These are phyloP conservation scores for Fusarium pininemorale DNA, from an alignment of 2,329 filamentous ascomycete genomes.

Conservation along the genomic window DNA sequence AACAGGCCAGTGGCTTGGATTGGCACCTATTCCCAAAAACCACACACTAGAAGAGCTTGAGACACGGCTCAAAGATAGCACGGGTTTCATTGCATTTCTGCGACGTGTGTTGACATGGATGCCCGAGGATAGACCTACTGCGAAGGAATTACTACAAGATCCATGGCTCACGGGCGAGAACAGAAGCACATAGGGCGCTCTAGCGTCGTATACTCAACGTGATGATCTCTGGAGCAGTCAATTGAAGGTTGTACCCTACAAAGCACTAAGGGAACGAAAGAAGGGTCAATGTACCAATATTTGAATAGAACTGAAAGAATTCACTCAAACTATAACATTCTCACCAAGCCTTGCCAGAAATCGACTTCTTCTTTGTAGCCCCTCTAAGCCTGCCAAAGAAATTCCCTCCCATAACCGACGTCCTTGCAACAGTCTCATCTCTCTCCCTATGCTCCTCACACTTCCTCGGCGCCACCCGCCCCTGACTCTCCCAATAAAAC, in stretches of 20 bases:
- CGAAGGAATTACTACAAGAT: constrained; percentile 37
- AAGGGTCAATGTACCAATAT: background rate
- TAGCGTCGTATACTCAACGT: accelerated
- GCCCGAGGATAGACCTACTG: constrained; percentile 34
- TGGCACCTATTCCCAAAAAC: constrained; percentile 33
- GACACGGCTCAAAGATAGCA: constrained; percentile 24
- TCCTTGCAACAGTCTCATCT: constrained; percentile 2
- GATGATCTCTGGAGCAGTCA: too few relatives aligned
- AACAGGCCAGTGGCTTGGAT: constrained; percentile 32
- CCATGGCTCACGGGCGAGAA: constrained; percentile 28
- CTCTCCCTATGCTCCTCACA: constrained; percentile 33
- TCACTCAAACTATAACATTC: background rate
- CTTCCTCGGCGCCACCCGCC: constrained; percentile 32
- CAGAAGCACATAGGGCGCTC: background rate
- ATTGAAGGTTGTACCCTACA: too few relatives aligned
- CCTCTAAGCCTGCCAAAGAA: constrained; percentile 17
- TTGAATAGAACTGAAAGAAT: background rate
- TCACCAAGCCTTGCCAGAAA: constrained; percentile 22
- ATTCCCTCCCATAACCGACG: constrained; percentile 9
- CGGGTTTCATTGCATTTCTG: constrained; percentile 34
- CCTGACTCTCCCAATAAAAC: constrained; percentile 51
- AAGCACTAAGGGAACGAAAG: background rate
- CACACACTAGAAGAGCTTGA: constrained; percentile 33
- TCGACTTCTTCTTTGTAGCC: constrained; percentile 16
- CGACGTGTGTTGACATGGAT: constrained; percentile 37